Evolutionary conservation across 1,139 yeast genomes (phyloP).

Genomic region (Torulaspora pretoriensis): DNA sequence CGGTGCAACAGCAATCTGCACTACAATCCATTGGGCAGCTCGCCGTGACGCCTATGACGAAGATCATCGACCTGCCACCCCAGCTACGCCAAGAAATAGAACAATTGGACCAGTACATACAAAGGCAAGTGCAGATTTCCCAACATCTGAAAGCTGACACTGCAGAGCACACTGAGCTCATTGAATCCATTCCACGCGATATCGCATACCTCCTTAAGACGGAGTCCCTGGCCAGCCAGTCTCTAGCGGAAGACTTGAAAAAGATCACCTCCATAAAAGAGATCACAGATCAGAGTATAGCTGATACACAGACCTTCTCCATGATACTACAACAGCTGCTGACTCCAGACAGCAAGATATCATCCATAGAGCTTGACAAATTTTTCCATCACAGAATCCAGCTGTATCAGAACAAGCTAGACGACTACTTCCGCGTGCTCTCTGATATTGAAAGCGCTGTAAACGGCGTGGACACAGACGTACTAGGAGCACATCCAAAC

Average conservation of each 20-base stretch:
- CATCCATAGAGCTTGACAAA: conserved; percentile 52
- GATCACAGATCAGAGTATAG: conserved; percentile 43
- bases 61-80: conserved; percentile 81
- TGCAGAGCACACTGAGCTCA: conserved; percentile 60
- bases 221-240: conserved; percentile 60
- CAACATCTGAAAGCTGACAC: conserved; percentile 68
- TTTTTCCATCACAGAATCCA: conserved; percentile 52
- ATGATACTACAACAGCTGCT: conserved; percentile 62
- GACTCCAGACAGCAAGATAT: conserved; percentile 62
- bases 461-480: conserved; percentile 57
- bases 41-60: conserved; percentile 75
- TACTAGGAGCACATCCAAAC: conserved; percentile 25
- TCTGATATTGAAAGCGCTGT: conserved; percentile 73
- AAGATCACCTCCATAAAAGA: conserved; percentile 42
- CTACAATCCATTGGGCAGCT: conserved; percentile 35
- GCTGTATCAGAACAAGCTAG: conserved; percentile 53
- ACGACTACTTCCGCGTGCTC: conserved; percentile 61
- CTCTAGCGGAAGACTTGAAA: conserved; percentile 60
- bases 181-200: conserved; percentile 82
- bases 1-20: conserved; percentile 40
- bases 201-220: conserved; percentile 65
- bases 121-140: conserved; percentile 75
- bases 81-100: conserved; percentile 73
- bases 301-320: conserved; percentile 63
- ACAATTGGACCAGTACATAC: conserved; percentile 77